Conservation (phyloP, 139 green algal genomes). For the Pleodorina starrii region DNA sequence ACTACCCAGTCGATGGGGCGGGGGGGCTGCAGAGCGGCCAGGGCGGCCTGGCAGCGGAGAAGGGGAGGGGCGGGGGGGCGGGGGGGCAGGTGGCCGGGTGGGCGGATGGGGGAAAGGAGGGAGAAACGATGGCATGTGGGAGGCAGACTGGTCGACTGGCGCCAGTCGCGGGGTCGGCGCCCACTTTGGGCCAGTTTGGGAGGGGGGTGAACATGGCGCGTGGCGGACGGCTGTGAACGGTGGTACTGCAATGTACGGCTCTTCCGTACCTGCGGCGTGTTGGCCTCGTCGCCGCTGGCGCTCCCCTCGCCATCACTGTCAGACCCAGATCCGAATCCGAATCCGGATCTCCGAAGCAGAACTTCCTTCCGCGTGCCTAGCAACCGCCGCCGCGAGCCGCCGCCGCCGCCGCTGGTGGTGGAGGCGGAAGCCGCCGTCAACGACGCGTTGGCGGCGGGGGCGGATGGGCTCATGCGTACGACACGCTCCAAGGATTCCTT, state of each 20-base stretch:
- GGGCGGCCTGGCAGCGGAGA: neutral
- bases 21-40: slow-evolving; percentile 53
- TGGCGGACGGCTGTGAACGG: too few relatives aligned
- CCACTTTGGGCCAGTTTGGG: too few relatives aligned
- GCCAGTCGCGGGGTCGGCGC: too few relatives aligned
- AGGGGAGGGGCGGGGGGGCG: neutral
- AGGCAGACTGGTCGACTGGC: too few relatives aligned
- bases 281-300: neutral
- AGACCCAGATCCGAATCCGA: neutral
- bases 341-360: neutral
- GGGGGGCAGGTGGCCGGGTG: neutral
- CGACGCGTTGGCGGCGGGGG: neutral
- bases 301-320: neutral
- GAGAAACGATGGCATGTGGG: too few relatives aligned
- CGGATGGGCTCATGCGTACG: slow-evolving; percentile 15
- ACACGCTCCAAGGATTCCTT: slow-evolving; percentile 57
- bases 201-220: too few relatives aligned
- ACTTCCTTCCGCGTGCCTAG: slow-evolving; percentile 35
- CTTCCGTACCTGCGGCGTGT: slow-evolving; percentile 11
- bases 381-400: neutral
- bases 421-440: neutral
- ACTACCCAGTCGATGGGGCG: slow-evolving; percentile 79
- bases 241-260: too few relatives aligned
- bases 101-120: neutral
- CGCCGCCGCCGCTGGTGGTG: neutral